Evolutionary conservation across 495 filamentous ascomycete genomes (phyloP).

Genomic region (Wilcoxina mikolae): DNA sequence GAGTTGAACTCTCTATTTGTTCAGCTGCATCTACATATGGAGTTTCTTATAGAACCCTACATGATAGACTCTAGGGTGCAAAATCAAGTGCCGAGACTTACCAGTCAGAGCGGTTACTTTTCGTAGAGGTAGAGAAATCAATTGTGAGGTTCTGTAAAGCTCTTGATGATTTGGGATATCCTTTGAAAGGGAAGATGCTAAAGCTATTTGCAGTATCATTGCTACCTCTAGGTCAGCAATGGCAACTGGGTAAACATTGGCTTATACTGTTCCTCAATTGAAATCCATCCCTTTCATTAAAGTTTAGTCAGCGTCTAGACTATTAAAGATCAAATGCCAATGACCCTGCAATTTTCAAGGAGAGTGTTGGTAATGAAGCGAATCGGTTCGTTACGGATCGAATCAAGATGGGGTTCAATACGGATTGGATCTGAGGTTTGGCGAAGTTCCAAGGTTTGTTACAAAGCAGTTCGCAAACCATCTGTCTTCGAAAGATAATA

Average conservation of each 20-base stretch:
- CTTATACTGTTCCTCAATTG: not conserved
- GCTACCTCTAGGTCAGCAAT: not conserved
- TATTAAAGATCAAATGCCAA: slow-evolving; percentile 2
- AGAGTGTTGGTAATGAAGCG: too few species aligned
- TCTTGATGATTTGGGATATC: slow-evolving; percentile 8
- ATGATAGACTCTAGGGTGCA: too few species aligned
- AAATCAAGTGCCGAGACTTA: not conserved
- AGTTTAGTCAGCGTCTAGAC: too few species aligned
- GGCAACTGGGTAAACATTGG: not conserved
- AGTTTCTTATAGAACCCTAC: not conserved
- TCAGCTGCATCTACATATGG: too few species aligned
- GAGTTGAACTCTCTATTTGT: too few species aligned
- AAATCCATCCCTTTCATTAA: not conserved
- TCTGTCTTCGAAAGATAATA: too few species aligned
- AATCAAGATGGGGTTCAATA: too few species aligned
- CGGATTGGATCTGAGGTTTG: too few species aligned
- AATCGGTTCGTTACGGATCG: too few species aligned
- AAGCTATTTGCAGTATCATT: not conserved
- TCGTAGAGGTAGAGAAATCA: not conserved
- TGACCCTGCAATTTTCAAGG: slow-evolving; percentile 6
- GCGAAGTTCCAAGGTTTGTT: too few species aligned
- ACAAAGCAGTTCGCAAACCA: too few species aligned
- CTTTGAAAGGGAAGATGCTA: not conserved
- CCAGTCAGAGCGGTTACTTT: not conserved
- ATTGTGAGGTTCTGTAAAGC: too few species aligned